These are phyloP conservation scores for Exserohilum turcica DNA, from an alignment of 2,329 filamentous ascomycete genomes.

Conservation along the genomic window DNA sequence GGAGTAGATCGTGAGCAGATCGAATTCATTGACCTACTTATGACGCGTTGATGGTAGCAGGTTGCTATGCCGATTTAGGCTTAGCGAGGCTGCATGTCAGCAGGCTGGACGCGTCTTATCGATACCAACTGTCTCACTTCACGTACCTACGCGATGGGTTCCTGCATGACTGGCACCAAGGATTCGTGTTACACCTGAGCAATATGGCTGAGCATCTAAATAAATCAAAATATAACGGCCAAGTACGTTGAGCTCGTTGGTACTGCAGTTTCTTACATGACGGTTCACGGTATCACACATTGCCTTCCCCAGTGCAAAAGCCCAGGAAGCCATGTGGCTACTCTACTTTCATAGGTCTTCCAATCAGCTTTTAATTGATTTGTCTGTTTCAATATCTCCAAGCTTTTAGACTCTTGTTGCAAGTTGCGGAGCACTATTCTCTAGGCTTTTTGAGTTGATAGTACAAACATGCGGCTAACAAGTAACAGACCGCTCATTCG, in stretches of 20 bases:
- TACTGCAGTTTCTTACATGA: neutral
- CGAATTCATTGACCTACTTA: conserved; percentile 15
- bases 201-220: neutral
- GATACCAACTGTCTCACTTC: conserved; percentile 5
- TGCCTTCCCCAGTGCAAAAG: too few relatives aligned
- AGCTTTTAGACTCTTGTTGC: too few relatives aligned
- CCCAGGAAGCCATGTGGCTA: too few relatives aligned
- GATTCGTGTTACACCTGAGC: neutral
- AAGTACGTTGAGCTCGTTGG: neutral
- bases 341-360: too few relatives aligned
- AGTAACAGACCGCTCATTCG: neutral
- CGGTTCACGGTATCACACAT: too few relatives aligned
- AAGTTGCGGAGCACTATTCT: too few relatives aligned
- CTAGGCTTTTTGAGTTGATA: too few relatives aligned
- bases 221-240: neutral
- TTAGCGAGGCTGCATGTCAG: neutral
- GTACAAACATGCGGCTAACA: too few relatives aligned
- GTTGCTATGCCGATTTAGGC: neutral
- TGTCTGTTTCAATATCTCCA: too few relatives aligned
- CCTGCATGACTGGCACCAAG: neutral
- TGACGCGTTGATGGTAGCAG: conserved; percentile 26
- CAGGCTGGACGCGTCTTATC: neutral
- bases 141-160: neutral
- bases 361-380: too few relatives aligned
- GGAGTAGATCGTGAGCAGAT: conserved; percentile 15